Conservation (phyloP, 345 rosid species). For the Isatis tinctoria region DNA sequence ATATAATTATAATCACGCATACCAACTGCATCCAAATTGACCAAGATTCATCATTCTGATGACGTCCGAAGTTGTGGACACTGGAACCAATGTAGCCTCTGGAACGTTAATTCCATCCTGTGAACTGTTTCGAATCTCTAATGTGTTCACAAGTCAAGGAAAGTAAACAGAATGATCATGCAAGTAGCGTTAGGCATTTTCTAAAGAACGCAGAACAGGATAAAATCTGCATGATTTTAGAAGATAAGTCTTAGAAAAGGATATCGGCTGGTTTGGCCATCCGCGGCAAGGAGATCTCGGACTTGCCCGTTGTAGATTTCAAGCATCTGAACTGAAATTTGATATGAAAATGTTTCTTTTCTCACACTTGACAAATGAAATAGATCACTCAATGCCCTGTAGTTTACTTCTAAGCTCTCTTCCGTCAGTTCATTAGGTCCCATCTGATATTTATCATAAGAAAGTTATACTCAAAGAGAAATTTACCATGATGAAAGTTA, state of each 20-base stretch:
- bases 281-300: conserved; percentile 80
- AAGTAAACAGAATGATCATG: too few relatives aligned
- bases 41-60: conserved; percentile 97
- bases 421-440: conserved; percentile 85
- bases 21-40: conserved; percentile 69
- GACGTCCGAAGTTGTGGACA: conserved; percentile 80
- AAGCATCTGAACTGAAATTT: conserved; percentile 86
- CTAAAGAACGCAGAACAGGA: not conserved
- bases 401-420: conserved; percentile 81
- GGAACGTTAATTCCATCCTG: conserved; percentile 89
- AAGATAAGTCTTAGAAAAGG: conserved; percentile 38
- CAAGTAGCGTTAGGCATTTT: not conserved
- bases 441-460: conserved; percentile 42
- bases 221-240: not conserved
- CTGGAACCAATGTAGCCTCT: conserved; percentile 78
- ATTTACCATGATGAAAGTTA: not conserved
- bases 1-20: conserved; percentile 66
- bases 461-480: not conserved
- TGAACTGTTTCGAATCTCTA: too few relatives aligned
- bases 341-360: conserved; percentile 56
- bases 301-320: conserved; percentile 98
- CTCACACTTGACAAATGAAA: conserved; percentile 68
- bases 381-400: conserved; percentile 84
- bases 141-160: too few relatives aligned
- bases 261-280: conserved; percentile 70